These are phyloP conservation scores for Lachnellula subtilissima DNA, from an alignment of 2,329 filamentous ascomycete genomes.

Conservation along the genomic window DNA sequence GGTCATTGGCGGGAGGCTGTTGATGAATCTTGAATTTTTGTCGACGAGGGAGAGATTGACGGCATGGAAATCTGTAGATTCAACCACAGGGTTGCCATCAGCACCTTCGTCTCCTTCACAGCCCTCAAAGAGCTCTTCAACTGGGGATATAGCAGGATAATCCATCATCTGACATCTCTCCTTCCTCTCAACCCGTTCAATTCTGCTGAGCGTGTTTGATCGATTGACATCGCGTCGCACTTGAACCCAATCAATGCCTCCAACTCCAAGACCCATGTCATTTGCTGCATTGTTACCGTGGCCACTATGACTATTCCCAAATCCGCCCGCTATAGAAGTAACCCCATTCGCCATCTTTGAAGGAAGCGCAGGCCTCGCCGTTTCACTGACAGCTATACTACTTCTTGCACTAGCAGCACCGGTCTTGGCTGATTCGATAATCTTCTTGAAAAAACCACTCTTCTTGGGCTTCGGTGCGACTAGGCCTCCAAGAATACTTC, in stretches of 20 bases:
- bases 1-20: conserved; percentile 73
- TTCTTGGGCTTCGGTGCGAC: conserved; percentile 72
- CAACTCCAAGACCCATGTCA: conserved; percentile 63
- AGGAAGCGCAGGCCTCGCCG: conserved; percentile 32
- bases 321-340: conserved; percentile 49
- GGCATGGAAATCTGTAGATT: conserved; percentile 74
- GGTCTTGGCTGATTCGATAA: conserved; percentile 89
- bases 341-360: conserved; percentile 31
- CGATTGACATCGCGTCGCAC: conserved; percentile 92
- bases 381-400: conserved; percentile 66
- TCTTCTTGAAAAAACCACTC: conserved; percentile 90
- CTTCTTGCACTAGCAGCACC: conserved; percentile 85
- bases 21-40: conserved; percentile 90
- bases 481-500: conserved; percentile 72
- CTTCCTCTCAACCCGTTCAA: conserved; percentile 76
- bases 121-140: conserved; percentile 80
- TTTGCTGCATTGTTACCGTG: conserved; percentile 45
- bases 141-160: conserved; percentile 78
- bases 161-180: conserved; percentile 96
- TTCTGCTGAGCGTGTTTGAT: conserved; percentile 86
- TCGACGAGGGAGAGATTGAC: conserved; percentile 85
- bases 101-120: conserved; percentile 86
- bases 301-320: conserved; percentile 31
- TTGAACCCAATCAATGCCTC: conserved; percentile 86
- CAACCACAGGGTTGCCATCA: conserved; percentile 75